phyloP scores from a whole-genome alignment of 2,329 filamentous ascomycete species.

The Fusarium mangiferae region DNA sequence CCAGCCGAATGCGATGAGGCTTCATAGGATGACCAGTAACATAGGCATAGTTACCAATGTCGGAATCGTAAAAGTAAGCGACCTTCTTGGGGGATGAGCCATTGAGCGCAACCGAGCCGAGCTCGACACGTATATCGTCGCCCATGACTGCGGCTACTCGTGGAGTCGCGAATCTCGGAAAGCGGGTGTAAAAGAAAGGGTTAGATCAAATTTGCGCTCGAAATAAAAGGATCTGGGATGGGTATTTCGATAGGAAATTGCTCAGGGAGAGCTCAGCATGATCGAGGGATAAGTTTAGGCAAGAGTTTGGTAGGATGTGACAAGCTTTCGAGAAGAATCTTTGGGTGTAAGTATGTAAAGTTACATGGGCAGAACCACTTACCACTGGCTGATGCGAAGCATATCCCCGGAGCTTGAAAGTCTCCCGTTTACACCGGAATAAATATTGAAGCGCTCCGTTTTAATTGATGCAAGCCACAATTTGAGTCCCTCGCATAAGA shows the following conservation, averaged over 20 bases:
- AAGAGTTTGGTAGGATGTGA: slow-evolving; percentile 3
- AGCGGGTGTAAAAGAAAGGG: slow-evolving; percentile 9
- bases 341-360: slow-evolving; percentile 31
- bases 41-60: slow-evolving; percentile 98
- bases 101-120: slow-evolving; percentile 60
- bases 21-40: slow-evolving; percentile 99
- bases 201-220: background rate
- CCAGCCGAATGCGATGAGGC: slow-evolving; percentile 92
- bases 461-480: slow-evolving; percentile 16
- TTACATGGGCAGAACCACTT: slow-evolving; percentile 27
- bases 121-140: slow-evolving; percentile 52
- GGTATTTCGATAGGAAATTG: slow-evolving; percentile 5
- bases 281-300: slow-evolving; percentile 14
- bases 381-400: slow-evolving; percentile 30
- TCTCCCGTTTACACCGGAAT: slow-evolving; percentile 41
- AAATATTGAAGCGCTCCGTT: slow-evolving; percentile 46
- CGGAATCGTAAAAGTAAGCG: slow-evolving; percentile 98
- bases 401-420: slow-evolving; percentile 27
- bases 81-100: slow-evolving; percentile 76
- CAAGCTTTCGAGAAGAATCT: slow-evolving; percentile 31
- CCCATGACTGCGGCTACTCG: slow-evolving; percentile 47
- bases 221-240: background rate
- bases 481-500: slow-evolving; percentile 2
- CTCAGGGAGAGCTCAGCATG: slow-evolving; percentile 42
- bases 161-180: slow-evolving; percentile 27